Evolutionary conservation across 2,329 filamentous ascomycete species (phyloP), one percentile per base, ranked within the genome.

Genomic region (Penicillium sp.): DNA sequence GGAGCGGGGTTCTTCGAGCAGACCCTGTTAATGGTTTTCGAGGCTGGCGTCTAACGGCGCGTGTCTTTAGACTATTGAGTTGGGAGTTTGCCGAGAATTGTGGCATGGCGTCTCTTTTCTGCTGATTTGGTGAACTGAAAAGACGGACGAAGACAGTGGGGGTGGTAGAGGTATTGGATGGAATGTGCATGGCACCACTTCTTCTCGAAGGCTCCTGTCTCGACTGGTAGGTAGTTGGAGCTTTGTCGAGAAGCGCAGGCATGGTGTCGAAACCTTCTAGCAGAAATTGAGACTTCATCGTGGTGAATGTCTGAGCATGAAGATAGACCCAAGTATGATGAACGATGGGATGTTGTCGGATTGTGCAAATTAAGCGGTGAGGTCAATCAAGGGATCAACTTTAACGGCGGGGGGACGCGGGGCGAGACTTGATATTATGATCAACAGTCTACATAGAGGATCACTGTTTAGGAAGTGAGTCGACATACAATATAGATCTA

Each of bases 1-100:
- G 77, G 47, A 86, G 67, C 3, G 83, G 81, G 16, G 70, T 73
- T 39, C 79, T 75, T 43, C 60, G 58, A 2, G 66, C 57, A 16
- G 64, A 62, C 5, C 53, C 55, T 11, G 56, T 49, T 7, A 61
- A 40, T 5, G 62, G 58, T 35, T 63, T 67, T 32, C 66, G 66
- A 10, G 61, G 59, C 16, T 67, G 63, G 39, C 64, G 66, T 58
- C 72, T 74, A 30, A 63, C 61, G 60, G 73, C 70, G 27, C 65
- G 69, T 29, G 67, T 60, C 34, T 72, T 73, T n/a, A 74, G 56
- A 7, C 61, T 69, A 6, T 68, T 69, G 8, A 70, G 45, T 36
- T 73, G 63, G 0, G 58, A 56, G 16, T 66, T 51, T 11, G 65
- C 59, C n/a, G 47, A 23, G 7, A 51, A 30, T 10, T 53, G 47